Evolutionary conservation across 2,329 filamentous ascomycete genomes (phyloP).

Genomic region (Aspergillus luchuensis): DNA sequence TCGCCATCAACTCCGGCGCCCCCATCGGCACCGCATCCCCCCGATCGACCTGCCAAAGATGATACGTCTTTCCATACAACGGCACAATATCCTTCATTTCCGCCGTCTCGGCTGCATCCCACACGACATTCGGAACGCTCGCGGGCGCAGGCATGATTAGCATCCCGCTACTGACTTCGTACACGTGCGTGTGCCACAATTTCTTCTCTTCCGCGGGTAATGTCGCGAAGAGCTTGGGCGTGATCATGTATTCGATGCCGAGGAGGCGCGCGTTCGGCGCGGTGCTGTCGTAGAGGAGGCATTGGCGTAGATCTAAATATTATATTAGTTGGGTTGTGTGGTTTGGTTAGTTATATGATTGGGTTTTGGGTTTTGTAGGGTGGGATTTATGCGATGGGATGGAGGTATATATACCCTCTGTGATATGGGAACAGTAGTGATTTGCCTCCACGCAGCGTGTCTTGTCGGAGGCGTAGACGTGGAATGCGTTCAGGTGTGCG

Average conservation of each 20-base stretch:
- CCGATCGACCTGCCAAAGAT: constrained; percentile 82
- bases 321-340: neutral
- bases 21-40: constrained; percentile 67
- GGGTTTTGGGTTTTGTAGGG: too few relatives aligned
- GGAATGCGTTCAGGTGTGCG: constrained; percentile 84
- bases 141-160: constrained; percentile 44
- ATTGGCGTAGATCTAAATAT: constrained; percentile 71
- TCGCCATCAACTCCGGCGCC: constrained; percentile 65
- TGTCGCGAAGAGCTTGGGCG: constrained; percentile 65
- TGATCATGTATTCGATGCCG: constrained; percentile 87
- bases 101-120: constrained; percentile 74
- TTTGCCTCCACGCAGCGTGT: constrained; percentile 72
- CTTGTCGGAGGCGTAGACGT: constrained; percentile 75
- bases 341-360: too few relatives aligned
- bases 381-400: neutral
- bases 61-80: constrained; percentile 81
- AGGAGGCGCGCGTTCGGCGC: constrained; percentile 70
- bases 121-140: constrained; percentile 56
- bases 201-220: constrained; percentile 68
- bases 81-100: constrained; percentile 77
- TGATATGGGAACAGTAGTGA: constrained; percentile 82
- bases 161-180: constrained; percentile 49
- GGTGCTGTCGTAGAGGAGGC: constrained; percentile 77
- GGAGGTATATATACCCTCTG: constrained; percentile 48
- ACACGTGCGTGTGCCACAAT: constrained; percentile 75